Evolutionary conservation across 2,329 filamentous ascomycete genomes (phyloP).

Genomic region (Magnaporthiopsis rhizophila): DNA sequence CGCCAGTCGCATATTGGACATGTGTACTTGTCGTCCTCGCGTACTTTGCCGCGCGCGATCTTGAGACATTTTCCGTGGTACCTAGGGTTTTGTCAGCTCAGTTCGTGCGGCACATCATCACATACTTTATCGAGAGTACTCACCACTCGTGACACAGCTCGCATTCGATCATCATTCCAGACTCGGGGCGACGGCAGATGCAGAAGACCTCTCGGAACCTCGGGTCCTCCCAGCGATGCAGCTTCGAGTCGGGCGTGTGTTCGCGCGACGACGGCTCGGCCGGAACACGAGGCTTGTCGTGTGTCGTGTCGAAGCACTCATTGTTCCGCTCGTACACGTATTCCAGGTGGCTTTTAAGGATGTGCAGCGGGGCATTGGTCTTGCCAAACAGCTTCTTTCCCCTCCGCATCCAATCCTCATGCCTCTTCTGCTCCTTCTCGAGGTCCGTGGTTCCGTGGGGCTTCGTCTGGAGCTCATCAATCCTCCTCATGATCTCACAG

Average conservation of each 20-base stretch:
- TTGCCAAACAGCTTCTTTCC: conserved; percentile 98
- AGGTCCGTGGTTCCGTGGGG: conserved; percentile 85
- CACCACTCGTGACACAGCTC: conserved; percentile 97
- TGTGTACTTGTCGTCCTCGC: conserved; percentile 97
- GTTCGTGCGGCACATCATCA: neutral
- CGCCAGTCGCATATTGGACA: conserved; percentile 98
- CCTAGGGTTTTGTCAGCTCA: conserved; percentile 36
- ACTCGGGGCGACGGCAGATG: conserved; percentile 87
- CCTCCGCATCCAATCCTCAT: conserved; percentile 98
- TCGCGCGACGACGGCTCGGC: conserved; percentile 89
- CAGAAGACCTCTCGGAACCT: conserved; percentile 80
- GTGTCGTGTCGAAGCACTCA: conserved; percentile 80
- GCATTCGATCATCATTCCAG: conserved; percentile 99
- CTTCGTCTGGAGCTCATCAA: conserved; percentile 88
- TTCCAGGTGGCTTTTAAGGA: conserved; percentile 89
- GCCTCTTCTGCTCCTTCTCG: conserved; percentile 86
- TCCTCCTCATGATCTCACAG: conserved; percentile 76
- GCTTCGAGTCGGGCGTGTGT: conserved; percentile 46
- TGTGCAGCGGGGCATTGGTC: conserved; percentile 93
- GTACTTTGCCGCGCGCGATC: conserved; percentile 94
- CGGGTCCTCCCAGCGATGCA: conserved; percentile 51
- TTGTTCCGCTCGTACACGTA: conserved; percentile 84
- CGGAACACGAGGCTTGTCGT: conserved; percentile 79
- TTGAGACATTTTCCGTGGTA: conserved; percentile 98
- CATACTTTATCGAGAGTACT: conserved; percentile 23